Percentiles rank a stretch among this genome's conserved stretches.
These are phyloP conservation scores for Plicaturopsis crispa DNA, from an alignment of 768 basidiomycete genomes.

Conservation along the genomic window DNA sequence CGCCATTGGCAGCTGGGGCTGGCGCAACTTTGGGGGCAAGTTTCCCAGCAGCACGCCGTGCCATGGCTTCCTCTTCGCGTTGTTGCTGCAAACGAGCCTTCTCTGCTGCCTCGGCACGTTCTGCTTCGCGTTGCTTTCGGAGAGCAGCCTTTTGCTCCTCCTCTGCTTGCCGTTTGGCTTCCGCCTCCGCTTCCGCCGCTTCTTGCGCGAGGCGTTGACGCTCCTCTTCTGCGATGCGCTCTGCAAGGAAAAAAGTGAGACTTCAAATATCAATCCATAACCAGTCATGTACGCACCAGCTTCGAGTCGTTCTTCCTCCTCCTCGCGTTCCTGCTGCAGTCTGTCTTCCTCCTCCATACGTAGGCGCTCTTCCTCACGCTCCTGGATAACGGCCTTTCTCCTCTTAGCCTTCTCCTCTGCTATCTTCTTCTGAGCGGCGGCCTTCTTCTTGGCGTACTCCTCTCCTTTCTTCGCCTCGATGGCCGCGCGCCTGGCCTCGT, in stretches of 20 bases:
- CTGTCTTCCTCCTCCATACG: conserved; percentile 32
- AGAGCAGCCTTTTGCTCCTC: conserved; percentile 46
- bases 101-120: conserved; percentile 45
- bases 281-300: conserved; percentile 37
- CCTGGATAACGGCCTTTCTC: conserved; percentile 45
- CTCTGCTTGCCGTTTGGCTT: conserved; percentile 51
- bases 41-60: conserved; percentile 23
- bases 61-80: conserved; percentile 65
- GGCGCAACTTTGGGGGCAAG: conserved; percentile 19
- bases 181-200: conserved; percentile 35
- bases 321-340: conserved; percentile 20
- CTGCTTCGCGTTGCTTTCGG: conserved; percentile 46
- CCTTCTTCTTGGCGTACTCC: conserved; percentile 56
- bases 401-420: conserved; percentile 81
- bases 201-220: conserved; percentile 40
- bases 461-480: conserved; percentile 52
- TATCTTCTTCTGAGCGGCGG: conserved; percentile 58
- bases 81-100: conserved; percentile 51
- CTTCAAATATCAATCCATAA: conserved; percentile 14
- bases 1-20: conserved; percentile 15
- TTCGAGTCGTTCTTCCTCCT: conserved; percentile 37
- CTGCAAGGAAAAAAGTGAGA: conserved; percentile 19
- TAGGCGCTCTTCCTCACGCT: conserved; percentile 49
- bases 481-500: conserved; percentile 38
- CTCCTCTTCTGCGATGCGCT: conserved; percentile 49